A percentile compares a stretch with the other conserved stretches of the same genome.
These are phyloP conservation scores for Entamoeba dispar DNA, from an alignment of 208 protist genomes.

Conservation along the genomic window DNA sequence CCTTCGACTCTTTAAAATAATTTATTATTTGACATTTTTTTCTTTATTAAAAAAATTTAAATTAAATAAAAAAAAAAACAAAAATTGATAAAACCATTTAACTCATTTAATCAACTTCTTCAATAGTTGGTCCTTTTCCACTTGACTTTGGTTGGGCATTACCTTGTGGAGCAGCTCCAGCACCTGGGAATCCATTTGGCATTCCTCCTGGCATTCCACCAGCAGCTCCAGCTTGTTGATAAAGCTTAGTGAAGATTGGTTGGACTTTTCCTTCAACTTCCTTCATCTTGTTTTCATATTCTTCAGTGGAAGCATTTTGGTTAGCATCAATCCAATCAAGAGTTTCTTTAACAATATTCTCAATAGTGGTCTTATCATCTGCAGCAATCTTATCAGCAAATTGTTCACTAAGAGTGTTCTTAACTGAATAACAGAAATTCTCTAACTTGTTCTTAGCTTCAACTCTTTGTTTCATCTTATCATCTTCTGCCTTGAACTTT, in stretches of 20 bases:
- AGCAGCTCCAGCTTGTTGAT: background rate
- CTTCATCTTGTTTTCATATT: slow-evolving; percentile 1
- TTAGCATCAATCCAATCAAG: slow-evolving; percentile 12
- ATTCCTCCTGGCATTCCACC: background rate
- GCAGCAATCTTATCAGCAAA: background rate
- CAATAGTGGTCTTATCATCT: slow-evolving; percentile 2
- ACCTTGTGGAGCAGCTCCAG: background rate
- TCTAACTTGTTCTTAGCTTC: slow-evolving; percentile 23
- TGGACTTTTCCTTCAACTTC: background rate
- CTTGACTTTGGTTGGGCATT: background rate
- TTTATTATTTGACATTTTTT: too few species aligned
- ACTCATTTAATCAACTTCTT: background rate
- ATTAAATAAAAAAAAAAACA: too few species aligned
- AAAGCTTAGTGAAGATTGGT: background rate
- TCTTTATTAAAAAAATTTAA: too few species aligned
- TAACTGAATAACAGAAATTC: background rate
- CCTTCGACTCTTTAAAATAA: too few species aligned
- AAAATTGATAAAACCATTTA: background rate
- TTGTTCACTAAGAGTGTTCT: background rate
- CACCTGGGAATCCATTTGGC: background rate
- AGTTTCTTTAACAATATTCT: slow-evolving; percentile 11
- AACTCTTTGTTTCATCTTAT: background rate
- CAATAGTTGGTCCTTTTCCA: background rate
- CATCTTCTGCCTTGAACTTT: slow-evolving; percentile 11
- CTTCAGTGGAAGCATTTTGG: background rate